Evolutionary conservation across 495 filamentous ascomycete genomes (phyloP), one percentile per base, ranked within the genome.

Genomic region (Pyronema domesticum): DNA sequence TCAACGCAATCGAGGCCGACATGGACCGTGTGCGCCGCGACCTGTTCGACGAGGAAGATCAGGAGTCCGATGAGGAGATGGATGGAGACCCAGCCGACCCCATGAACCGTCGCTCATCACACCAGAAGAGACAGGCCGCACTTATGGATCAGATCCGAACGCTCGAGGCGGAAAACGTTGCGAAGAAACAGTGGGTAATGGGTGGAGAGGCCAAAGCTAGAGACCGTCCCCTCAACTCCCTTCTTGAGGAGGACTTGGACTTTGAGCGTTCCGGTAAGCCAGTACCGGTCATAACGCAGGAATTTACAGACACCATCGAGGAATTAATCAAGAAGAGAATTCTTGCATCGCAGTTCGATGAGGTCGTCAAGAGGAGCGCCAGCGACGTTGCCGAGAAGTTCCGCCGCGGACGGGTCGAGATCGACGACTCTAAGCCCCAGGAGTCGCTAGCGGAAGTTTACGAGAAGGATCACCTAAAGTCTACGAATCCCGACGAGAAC

Each of bases 191-290:
- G 57, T 98, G 91, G 91, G 85, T 82, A 47, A 72, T 96, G 37
- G 74, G 83, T 9, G 91, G 91, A 62, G 91, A 98, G 74, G 91
- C 87, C 39, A 76, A 79, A 45, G 93, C 86, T 0, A 72, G 72
- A 1, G 84, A 86, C 55, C 75, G 91, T 46, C 91, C 93, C 0
- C 55, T 87, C 14, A 96, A 98, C 68, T 94, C 89, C 0, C 76
- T 98, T 0, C 76, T 98, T 1, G 93, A 95, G 66, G 82, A 96
- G 68, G 88, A 95, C 57, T 75, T 98, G 11, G 91, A 96, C 51
- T 96, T 95, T 61, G 91, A 98, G 67, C 78, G 91, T 47, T 78
- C 84, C n/a, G 93, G 91, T 56, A 96, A 95, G 66, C 91, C 91
- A 0, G 82, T 95, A 0, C 86, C 89, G 3, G 84, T 95, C 34